These are phyloP conservation scores for Zygosaccharomyces bailii DNA, from an alignment of 805 yeast species.

Conservation along the genomic window DNA sequence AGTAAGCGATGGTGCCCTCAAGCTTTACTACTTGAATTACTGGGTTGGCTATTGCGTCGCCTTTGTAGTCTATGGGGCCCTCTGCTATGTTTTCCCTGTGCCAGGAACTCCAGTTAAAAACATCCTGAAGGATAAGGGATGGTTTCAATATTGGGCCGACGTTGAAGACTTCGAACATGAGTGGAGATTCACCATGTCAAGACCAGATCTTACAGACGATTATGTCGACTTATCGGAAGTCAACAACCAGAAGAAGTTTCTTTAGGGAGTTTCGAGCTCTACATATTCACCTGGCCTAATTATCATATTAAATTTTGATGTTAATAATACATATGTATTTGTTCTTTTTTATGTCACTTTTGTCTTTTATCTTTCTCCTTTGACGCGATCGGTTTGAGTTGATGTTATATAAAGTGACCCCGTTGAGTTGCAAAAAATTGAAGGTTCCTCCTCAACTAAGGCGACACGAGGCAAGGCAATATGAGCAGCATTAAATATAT, in stretches of 20 bases:
- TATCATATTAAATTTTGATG: background rate
- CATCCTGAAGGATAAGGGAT: conserved; percentile 48
- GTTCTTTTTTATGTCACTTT: too few species aligned
- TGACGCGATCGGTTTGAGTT: too few species aligned
- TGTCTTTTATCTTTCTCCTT: background rate
- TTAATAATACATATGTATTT: background rate
- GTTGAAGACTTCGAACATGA: conserved; percentile 58
- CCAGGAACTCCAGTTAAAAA: conserved; percentile 39
- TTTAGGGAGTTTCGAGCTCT: conserved; percentile 6
- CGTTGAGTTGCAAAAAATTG: too few species aligned
- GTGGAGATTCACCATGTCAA: conserved; percentile 23
- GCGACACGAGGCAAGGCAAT: too few species aligned
- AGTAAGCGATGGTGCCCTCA: conserved; percentile 69
- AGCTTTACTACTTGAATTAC: conserved; percentile 66
- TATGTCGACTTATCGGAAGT: conserved; percentile 18
- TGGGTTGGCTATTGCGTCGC: conserved; percentile 70
- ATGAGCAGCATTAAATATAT: conserved; percentile 21
- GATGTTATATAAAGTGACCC: background rate
- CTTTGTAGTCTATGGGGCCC: conserved; percentile 48
- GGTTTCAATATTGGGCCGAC: conserved; percentile 59
- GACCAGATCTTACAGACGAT: conserved; percentile 20
- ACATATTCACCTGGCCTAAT: too few species aligned
- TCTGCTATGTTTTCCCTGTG: conserved; percentile 55
- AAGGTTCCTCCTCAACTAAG: background rate
- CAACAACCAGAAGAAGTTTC: conserved; percentile 16